Base-by-base conservation (phyloP, 2,329 filamentous ascomycete species). In the Xylaria polymorpha region DNA sequence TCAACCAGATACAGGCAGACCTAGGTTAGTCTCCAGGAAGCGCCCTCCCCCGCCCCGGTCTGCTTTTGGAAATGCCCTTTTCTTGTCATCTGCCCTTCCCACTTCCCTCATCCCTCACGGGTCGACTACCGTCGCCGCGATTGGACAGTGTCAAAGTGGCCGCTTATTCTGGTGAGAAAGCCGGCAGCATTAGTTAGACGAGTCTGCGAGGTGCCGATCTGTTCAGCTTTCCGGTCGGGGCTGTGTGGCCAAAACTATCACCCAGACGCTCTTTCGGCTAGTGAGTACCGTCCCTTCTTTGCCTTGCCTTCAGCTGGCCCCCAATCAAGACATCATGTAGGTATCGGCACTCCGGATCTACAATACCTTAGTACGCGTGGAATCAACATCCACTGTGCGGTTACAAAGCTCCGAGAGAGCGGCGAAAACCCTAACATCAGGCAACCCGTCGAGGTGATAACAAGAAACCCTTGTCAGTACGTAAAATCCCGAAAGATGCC, bases 221-320 rank as follows among this genome's bases (percentile, higher is more conserved):
- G 20, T 69, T 64, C 67, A 71, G 69, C 67, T 64, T 65, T 58
- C 55, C 50, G 41, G n/a, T 57, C 61, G 60, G 69, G 67, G 69
- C 67, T 70, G 67, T 70, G 67, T 63, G 37, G 64, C 70, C 63
- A 50, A 50, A 43, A 37, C 55, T 37, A 43, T 64, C 64, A 25
- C 29, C 50, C 50, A 61, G 68, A 61, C 48, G 59, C 61, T n/a
- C 61, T 63, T 63, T 66, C 62, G 61, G 65, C 46, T 64, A 64
- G 63, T 63, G 41, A 62, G 66, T 48, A 48, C 61, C 35, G 64
- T 70, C 58, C 55, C 55, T 70, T 61, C 60, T 70, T 69, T 76
- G 75, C 75, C 75, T 76, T 72, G 72, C 71, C 68, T 71, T 76
- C 75, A 76, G 75, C 75, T 76, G 73, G 72, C 71, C 75, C 74